phyloP scores from a whole-genome alignment of 495 filamentous ascomycete genomes.

The Letharia lupina region DNA sequence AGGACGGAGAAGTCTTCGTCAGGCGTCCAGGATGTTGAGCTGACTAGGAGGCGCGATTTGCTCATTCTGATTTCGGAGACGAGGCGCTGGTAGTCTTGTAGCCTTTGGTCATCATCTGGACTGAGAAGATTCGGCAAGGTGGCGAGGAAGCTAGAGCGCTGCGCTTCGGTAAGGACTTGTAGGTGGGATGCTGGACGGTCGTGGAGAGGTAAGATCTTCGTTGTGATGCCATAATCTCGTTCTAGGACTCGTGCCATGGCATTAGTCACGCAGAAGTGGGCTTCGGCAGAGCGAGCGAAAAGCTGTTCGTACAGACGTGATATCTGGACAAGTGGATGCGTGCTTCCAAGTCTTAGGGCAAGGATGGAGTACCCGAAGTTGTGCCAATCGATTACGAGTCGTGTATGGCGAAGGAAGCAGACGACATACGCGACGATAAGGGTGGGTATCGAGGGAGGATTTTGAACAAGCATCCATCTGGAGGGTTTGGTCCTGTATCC shows the following conservation, averaged over 20 bases:
- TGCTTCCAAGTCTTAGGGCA: conserved; percentile 50
- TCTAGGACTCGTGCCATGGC: conserved; percentile 74
- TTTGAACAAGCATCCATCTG: conserved; percentile 83
- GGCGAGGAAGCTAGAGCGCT: conserved; percentile 52
- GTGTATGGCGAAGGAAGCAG: conserved; percentile 70
- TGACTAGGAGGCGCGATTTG: conserved; percentile 61
- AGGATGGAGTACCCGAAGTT: conserved; percentile 98
- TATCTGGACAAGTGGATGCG: conserved; percentile 67
- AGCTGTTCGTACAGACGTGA: conserved; percentile 67
- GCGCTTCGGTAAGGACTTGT: conserved; percentile 50
- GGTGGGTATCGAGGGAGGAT: conserved; percentile 91
- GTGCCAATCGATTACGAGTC: conserved; percentile 93
- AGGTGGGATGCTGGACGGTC: conserved; percentile 83
- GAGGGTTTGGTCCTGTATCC: conserved; percentile 63
- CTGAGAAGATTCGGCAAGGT: conserved; percentile 31
- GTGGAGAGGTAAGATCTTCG: conserved; percentile 66
- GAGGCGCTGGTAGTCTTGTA: conserved; percentile 1
- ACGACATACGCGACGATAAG: conserved; percentile 63
- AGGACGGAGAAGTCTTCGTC: conserved; percentile 92
- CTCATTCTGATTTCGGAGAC: conserved; percentile 44
- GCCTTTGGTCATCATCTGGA: conserved; percentile 1
- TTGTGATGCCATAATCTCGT: conserved; percentile 50
- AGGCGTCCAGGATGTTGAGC: conserved; percentile 90
- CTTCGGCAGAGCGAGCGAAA: conserved; percentile 58
- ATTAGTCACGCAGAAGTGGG: conserved; percentile 78